A percentile compares a stretch with the other conserved stretches of the same genome.
phyloP scores from a whole-genome alignment of 2,329 filamentous ascomycete genomes.

The Helotiales sp. region DNA sequence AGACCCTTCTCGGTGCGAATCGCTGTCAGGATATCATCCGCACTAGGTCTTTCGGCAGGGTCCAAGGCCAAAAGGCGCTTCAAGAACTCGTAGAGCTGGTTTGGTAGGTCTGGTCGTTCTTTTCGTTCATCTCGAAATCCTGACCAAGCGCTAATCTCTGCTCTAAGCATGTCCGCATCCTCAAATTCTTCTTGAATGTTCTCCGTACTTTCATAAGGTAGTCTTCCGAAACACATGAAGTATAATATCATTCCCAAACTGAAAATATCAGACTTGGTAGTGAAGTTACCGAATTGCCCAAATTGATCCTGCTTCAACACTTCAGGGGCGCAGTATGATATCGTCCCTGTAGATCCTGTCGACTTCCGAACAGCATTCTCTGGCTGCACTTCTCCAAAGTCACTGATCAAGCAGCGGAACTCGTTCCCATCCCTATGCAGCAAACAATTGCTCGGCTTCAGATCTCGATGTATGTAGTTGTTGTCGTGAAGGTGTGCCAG shows the following conservation, averaged over 20 bases:
- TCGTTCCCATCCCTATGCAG: slow-evolving; percentile 73
- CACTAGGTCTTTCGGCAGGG: slow-evolving; percentile 75
- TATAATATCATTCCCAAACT: slow-evolving; percentile 98
- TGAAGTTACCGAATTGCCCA: slow-evolving; percentile 87
- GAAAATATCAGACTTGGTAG: slow-evolving; percentile 97
- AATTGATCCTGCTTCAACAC: slow-evolving; percentile 70
- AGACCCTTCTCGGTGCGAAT: slow-evolving; percentile 34
- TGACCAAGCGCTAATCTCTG: slow-evolving; percentile 83
- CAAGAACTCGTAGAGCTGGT: slow-evolving; percentile 81
- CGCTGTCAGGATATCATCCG: slow-evolving; percentile 72
- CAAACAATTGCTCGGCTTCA: slow-evolving; percentile 95
- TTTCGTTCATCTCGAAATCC: slow-evolving; percentile 80
- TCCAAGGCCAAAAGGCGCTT: slow-evolving; percentile 78
- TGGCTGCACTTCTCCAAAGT: slow-evolving; percentile 94
- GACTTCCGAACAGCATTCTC: slow-evolving; percentile 81
- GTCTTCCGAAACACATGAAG: slow-evolving; percentile 90
- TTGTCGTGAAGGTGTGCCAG: slow-evolving; percentile 86
- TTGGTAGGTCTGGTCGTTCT: slow-evolving; percentile 77
- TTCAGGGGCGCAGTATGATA: slow-evolving; percentile 96
- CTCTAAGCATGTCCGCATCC: slow-evolving; percentile 80
- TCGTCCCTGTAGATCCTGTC: slow-evolving; percentile 90
- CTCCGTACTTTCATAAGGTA: slow-evolving; percentile 86
- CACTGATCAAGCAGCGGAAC: slow-evolving; percentile 84
- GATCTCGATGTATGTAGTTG: slow-evolving; percentile 92
- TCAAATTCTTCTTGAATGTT: slow-evolving; percentile 87